Conservation (phyloP, 306 rosid genomes). For the Rubus parviflorus region DNA sequence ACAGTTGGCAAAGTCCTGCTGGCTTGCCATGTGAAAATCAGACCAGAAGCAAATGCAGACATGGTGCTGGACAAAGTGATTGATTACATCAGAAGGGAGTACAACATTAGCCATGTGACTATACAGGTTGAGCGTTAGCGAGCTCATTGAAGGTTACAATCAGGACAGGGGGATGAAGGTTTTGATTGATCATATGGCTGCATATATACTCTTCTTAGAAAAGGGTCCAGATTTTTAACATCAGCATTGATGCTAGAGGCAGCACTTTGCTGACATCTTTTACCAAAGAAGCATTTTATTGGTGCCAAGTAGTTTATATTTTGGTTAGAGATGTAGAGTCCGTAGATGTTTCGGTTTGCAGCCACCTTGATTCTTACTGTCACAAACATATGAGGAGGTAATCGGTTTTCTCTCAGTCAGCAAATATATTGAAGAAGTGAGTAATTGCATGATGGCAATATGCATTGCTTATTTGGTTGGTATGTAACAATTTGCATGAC, state of each 20-base stretch:
- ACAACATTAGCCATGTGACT: slow-evolving; percentile 77
- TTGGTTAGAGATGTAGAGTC: not conserved
- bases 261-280: slow-evolving; percentile 9
- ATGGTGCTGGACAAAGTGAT: slow-evolving; percentile 62
- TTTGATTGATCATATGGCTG: slow-evolving; percentile 14
- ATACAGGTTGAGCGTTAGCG: slow-evolving; percentile 69
- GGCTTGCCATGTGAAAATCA: slow-evolving; percentile 77
- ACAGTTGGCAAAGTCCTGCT: slow-evolving; percentile 70
- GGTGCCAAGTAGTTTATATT: not conserved
- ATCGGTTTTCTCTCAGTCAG: not conserved
- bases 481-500: not conserved
- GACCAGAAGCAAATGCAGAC: slow-evolving; percentile 79
- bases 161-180: slow-evolving; percentile 17
- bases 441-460: not conserved
- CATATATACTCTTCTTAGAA: slow-evolving; percentile 5
- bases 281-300: slow-evolving; percentile 8
- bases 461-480: not conserved
- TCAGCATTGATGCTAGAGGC: slow-evolving; percentile 13
- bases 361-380: not conserved
- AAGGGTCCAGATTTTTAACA: slow-evolving; percentile 16
- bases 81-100: slow-evolving; percentile 63
- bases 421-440: not conserved
- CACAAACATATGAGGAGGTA: not conserved
- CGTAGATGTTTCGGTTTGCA: too few relatives aligned
- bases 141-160: slow-evolving; percentile 11